phyloP scores from a whole-genome alignment of 2,329 filamentous ascomycete genomes.

The Fusarium sp. region DNA sequence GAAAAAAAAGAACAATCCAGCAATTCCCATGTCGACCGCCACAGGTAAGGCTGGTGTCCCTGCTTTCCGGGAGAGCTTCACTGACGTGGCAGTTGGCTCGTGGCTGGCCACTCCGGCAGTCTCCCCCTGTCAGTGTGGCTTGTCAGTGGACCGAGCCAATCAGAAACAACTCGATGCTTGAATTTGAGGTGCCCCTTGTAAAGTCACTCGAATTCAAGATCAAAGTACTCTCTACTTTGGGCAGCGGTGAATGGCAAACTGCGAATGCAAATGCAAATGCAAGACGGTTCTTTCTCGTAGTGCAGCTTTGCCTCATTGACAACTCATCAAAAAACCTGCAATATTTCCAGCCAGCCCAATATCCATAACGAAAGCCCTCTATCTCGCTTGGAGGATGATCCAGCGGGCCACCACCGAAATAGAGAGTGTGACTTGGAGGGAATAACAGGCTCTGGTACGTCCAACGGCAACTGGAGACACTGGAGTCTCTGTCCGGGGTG shows the following conservation, averaged over 20 bases:
- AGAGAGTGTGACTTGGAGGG: neutral
- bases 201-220: slow-evolving; percentile 46
- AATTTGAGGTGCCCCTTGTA: slow-evolving; percentile 36
- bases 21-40: slow-evolving; percentile 27
- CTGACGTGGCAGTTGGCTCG: slow-evolving; percentile 57
- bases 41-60: slow-evolving; percentile 53
- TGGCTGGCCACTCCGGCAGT: slow-evolving; percentile 47
- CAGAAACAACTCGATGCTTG: slow-evolving; percentile 15
- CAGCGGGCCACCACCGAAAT: slow-evolving; percentile 16
- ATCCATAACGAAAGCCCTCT: slow-evolving; percentile 12
- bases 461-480: slow-evolving; percentile 31
- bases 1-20: slow-evolving; percentile 2
- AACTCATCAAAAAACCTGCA: slow-evolving; percentile 43
- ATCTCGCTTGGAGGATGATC: slow-evolving; percentile 24
- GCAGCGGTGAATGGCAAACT: slow-evolving; percentile 37
- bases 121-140: slow-evolving; percentile 39
- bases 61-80: slow-evolving; percentile 24
- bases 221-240: slow-evolving; percentile 47
- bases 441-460: slow-evolving; percentile 22
- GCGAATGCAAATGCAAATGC: slow-evolving; percentile 29
- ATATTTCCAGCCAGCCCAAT: slow-evolving; percentile 38
- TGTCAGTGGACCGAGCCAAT: slow-evolving; percentile 38
- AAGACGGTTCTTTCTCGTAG: slow-evolving; percentile 13
- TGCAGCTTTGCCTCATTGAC: slow-evolving; percentile 44
- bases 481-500: slow-evolving; percentile 19